Conservation (phyloP, 2,329 filamentous ascomycete species). For the Cordyceps javanica region DNA sequence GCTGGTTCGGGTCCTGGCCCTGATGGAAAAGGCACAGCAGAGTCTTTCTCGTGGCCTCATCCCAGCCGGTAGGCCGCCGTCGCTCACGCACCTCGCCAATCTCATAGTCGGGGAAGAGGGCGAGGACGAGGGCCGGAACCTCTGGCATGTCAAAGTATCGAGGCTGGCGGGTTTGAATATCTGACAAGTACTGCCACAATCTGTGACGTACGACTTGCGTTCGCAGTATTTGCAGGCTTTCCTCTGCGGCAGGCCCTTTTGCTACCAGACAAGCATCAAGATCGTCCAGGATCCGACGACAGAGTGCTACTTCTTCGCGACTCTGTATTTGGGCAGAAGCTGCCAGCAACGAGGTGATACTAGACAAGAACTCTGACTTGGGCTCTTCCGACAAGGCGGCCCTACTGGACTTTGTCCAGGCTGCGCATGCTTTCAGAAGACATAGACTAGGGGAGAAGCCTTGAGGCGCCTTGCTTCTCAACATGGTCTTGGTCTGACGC, state of each 20-base stretch:
- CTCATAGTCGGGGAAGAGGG: neutral
- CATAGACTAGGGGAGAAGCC: neutral
- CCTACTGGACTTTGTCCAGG: constrained; percentile 6
- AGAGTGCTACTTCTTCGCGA: neutral
- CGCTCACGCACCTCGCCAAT: neutral
- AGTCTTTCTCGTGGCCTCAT: neutral
- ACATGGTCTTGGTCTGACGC: neutral
- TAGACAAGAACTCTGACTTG: neutral
- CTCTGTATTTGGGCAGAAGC: neutral
- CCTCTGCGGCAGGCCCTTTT: constrained; percentile 2
- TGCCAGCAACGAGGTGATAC: neutral
- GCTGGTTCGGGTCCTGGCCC: neutral
- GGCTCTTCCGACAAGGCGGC: constrained; percentile 5
- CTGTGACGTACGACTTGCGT: neutral
- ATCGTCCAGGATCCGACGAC: neutral
- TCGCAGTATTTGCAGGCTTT: constrained; percentile 3
- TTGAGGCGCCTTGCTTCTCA: neutral
- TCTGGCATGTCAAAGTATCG: neutral
- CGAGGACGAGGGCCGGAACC: neutral
- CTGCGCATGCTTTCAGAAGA: neutral
- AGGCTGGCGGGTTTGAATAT: neutral
- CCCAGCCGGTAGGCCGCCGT: neutral
- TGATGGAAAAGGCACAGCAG: neutral
- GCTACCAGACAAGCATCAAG: neutral
- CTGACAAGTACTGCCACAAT: neutral